A percentile compares a stretch with the other conserved stretches of the same genome.
phyloP scores from a whole-genome alignment of 352 stramenopile species.

The Pythium dissimile region DNA sequence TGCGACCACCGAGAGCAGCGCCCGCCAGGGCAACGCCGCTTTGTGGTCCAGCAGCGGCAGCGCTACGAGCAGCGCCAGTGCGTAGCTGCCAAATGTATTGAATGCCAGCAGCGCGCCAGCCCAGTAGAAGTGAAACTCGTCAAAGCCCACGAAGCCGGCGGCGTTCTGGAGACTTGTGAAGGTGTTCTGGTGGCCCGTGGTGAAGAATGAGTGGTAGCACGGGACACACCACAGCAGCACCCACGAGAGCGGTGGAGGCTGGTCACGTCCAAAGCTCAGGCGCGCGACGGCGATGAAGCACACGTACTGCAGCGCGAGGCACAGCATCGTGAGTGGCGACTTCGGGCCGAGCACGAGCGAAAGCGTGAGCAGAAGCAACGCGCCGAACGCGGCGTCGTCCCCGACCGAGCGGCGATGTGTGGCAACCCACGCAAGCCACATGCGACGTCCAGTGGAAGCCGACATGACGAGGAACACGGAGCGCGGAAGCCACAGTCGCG shows the following conservation, averaged over 20 bases:
- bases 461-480: slow-evolving; percentile 35
- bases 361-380: slow-evolving; percentile 41
- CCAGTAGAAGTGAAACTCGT: slow-evolving; percentile 79
- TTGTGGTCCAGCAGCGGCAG: slow-evolving; percentile 23
- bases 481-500: slow-evolving; percentile 58
- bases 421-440: slow-evolving; percentile 4
- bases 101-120: slow-evolving; percentile 73
- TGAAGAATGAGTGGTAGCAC: slow-evolving; percentile 79
- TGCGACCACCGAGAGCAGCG: slow-evolving; percentile 22
- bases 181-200: slow-evolving; percentile 85
- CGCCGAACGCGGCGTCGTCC: slow-evolving; percentile 17
- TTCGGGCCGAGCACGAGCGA: slow-evolving; percentile 65
- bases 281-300: slow-evolving; percentile 39
- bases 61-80: slow-evolving; percentile 38
- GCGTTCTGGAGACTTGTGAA: slow-evolving; percentile 91
- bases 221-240: slow-evolving; percentile 54
- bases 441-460: slow-evolving; percentile 13
- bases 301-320: slow-evolving; percentile 35
- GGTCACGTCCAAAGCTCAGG: neutral
- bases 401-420: neutral
- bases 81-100: slow-evolving; percentile 86
- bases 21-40: neutral
- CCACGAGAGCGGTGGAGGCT: slow-evolving; percentile 27
- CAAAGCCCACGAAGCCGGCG: slow-evolving; percentile 84
- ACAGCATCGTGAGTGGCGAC: slow-evolving; percentile 53